Base-by-base conservation (phyloP, 768 basidiomycete species). In the Leucogyrophana mollusca region DNA sequence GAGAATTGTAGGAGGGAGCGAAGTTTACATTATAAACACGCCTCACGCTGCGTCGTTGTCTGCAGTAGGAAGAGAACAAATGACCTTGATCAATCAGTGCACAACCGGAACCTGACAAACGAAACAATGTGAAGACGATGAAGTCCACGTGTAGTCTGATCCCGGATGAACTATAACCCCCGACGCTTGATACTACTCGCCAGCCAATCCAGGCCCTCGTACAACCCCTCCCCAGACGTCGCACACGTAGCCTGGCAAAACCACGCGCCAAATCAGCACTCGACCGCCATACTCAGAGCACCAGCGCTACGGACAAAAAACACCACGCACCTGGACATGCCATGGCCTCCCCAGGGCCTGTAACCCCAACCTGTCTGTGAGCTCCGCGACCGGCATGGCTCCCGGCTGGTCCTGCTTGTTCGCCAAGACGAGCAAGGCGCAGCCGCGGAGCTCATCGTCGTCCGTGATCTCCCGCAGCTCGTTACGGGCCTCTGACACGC, bases 351-450 rank as follows among this genome's bases (percentile, higher is more conserved):
- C 6, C 14, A 43, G 25, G n/a, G n/a, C 73, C 14, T 47, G 33
- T 8, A 32, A 24, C n/a, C 24, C 27, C 6, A 30, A 13, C 27
- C 13, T 6, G 27, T 30, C 27, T 6, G 27, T 30, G 13, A 87
- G 71, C 44, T 79, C 73, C 47, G 74, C 69, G 3, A 77, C 60
- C 24, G 73, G 65, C 59, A 78, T 68, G 25, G 73, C 69, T 48
- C 75, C 73, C 10, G 81, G 74, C 32, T 74, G 49, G 62, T 87
- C 83, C 56, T 78, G 75, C 64, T 85, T 85, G 62, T 81, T 84
- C 47, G 79, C 82, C 21, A 85, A 71, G 34, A 34, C 5, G 40
- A 18, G 25, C 23, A 23, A 45, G 9, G 32, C 37, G 17, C 24
- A 34, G 34, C 21, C n/a, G 6, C 22, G 36, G 18, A 42, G 34